These are phyloP conservation scores for Chaetomium strumarium DNA, from an alignment of 2,329 filamentous ascomycete genomes.

Conservation along the genomic window DNA sequence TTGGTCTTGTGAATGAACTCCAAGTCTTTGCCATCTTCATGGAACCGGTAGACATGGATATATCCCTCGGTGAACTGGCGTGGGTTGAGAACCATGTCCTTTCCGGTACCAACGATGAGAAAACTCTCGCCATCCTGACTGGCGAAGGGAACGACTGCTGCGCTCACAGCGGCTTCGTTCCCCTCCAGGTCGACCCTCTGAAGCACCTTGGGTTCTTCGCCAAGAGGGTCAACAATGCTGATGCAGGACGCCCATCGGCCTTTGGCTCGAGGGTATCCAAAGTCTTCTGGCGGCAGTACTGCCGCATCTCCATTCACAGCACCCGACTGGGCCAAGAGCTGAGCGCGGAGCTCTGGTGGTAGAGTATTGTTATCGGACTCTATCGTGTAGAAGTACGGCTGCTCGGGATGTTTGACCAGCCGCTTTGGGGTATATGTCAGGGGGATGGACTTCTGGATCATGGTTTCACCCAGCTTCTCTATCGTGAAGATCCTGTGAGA, in stretches of 20 bases:
- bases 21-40: slow-evolving; percentile 77
- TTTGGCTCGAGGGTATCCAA: slow-evolving; percentile 78
- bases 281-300: slow-evolving; percentile 69
- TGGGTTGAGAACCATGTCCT: slow-evolving; percentile 77
- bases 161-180: slow-evolving; percentile 87
- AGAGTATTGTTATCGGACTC: slow-evolving; percentile 91
- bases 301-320: slow-evolving; percentile 67
- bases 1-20: slow-evolving; percentile 97
- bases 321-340: slow-evolving; percentile 65
- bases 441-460: slow-evolving; percentile 79
- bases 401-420: slow-evolving; percentile 80
- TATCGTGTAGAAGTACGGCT: slow-evolving; percentile 87
- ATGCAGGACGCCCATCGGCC: slow-evolving; percentile 96
- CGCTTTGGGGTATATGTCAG: slow-evolving; percentile 86
- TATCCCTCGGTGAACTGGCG: slow-evolving; percentile 72
- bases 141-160: slow-evolving; percentile 76
- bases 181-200: slow-evolving; percentile 76
- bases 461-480: slow-evolving; percentile 76
- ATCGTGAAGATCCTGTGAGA: slow-evolving; percentile 74
- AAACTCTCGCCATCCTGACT: slow-evolving; percentile 86
- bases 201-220: slow-evolving; percentile 61
- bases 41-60: slow-evolving; percentile 87
- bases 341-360: slow-evolving; percentile 68
- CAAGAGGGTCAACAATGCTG: slow-evolving; percentile 78
- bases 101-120: slow-evolving; percentile 89